These are phyloP conservation scores for Trichoderma asperelloides DNA, from an alignment of 495 filamentous ascomycete genomes.

Conservation along the genomic window DNA sequence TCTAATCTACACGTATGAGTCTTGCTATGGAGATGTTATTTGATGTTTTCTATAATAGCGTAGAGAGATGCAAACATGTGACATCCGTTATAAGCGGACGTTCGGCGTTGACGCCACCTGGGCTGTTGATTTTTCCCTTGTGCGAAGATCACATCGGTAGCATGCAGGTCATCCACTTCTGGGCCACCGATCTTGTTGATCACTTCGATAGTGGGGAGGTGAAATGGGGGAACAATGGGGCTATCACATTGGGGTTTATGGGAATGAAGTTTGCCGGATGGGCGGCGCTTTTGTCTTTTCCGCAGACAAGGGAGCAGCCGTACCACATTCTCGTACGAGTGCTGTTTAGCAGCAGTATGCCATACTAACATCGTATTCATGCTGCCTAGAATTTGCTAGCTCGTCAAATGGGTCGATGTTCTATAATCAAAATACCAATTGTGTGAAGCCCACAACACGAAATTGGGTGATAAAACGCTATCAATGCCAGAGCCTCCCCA, in stretches of 20 bases:
- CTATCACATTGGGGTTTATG: not conserved
- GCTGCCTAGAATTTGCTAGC: not conserved
- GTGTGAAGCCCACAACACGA: not conserved
- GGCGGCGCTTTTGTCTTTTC: not conserved
- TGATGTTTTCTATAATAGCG: too few relatives aligned
- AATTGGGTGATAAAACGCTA: not conserved
- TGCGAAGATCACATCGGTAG: not conserved
- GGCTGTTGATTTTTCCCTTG: not conserved
- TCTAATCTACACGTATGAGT: too few relatives aligned
- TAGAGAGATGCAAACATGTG: too few relatives aligned
- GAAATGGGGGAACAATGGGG: not conserved
- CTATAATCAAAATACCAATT: not conserved
- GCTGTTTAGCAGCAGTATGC: not conserved
- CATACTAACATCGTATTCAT: not conserved
- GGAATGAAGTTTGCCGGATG: not conserved
- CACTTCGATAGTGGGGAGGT: not conserved
- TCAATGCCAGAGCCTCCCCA: not conserved
- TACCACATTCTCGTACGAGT: not conserved
- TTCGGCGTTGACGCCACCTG: not conserved
- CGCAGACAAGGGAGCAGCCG: not conserved
- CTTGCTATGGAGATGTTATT: too few relatives aligned
- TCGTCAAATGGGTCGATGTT: not conserved
- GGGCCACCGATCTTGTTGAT: conserved; percentile 2
- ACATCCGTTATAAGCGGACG: not conserved
- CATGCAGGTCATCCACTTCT: conserved; percentile 5